Conservation (phyloP, 225 moss, liverwort and hornwort species). For the Polytrichum commune region DNA sequence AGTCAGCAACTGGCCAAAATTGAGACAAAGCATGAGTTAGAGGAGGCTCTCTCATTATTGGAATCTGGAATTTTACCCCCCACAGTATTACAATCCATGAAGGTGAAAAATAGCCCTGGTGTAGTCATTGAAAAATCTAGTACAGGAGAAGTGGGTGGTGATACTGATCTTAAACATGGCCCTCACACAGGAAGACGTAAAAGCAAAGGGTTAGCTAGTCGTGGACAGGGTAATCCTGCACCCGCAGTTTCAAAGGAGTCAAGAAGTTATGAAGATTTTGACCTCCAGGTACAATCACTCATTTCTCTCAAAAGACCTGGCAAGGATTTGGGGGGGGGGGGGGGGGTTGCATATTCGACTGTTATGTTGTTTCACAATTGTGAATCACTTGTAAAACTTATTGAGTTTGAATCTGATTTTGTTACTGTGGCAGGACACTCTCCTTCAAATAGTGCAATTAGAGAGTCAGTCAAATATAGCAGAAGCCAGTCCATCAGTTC, state of each 20-base stretch:
- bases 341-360: too few relatives aligned
- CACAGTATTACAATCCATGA: conserved; percentile 22
- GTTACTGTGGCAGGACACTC: conserved; percentile 32
- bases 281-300: conserved; percentile 32
- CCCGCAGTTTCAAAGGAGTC: conserved; percentile 15
- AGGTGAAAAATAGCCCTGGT: conserved; percentile 21
- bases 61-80: conserved; percentile 76
- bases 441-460: conserved; percentile 35
- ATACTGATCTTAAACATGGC: conserved; percentile 24
- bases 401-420: not conserved
- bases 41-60: conserved; percentile 56
- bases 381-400: too few relatives aligned
- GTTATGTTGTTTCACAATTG: too few relatives aligned
- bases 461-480: conserved; percentile 15
- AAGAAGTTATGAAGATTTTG: conserved; percentile 26
- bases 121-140: conserved; percentile 23
- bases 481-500: conserved; percentile 23
- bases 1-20: conserved; percentile 85
- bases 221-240: conserved; percentile 16
- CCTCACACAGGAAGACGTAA: conserved; percentile 28
- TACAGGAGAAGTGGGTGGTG: conserved; percentile 19
- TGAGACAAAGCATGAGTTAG: conserved; percentile 62
- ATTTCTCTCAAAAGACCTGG: not conserved
- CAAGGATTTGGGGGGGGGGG: not conserved
- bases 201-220: conserved; percentile 32